A percentile compares a stretch with the other conserved stretches of the same genome.
Evolutionary conservation across 805 yeast genomes (phyloP).

Genomic region (Monosporozyma unispora): DNA sequence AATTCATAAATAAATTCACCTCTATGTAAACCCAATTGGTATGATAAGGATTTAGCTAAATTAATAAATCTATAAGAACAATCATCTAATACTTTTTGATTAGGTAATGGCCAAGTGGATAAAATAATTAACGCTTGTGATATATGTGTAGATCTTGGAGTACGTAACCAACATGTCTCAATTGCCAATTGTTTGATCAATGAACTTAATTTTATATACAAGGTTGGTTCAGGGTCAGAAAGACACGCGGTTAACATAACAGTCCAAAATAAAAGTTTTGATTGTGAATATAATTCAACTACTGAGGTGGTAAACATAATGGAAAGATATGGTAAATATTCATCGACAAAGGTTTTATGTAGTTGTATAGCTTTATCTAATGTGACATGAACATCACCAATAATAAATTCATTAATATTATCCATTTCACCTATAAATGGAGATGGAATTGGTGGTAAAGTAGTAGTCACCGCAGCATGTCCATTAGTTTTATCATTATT

Average conservation of each 20-base stretch:
- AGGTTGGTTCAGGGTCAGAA: conserved; percentile 78
- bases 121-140: conserved; percentile 82
- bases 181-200: conserved; percentile 79
- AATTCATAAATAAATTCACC: conserved; percentile 89
- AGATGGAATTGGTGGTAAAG: conserved; percentile 24
- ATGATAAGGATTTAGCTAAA: conserved; percentile 71
- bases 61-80: conserved; percentile 85
- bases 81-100: conserved; percentile 85
- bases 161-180: conserved; percentile 86
- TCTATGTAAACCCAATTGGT: conserved; percentile 82
- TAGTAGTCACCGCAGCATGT: conserved; percentile 13
- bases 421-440: conserved; percentile 16
- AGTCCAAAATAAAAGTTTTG: conserved; percentile 83
- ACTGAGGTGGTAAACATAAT: conserved; percentile 65
- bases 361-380: conserved; percentile 60
- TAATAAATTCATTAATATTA: conserved; percentile 49
- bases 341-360: conserved; percentile 57
- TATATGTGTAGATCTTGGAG: conserved; percentile 89
- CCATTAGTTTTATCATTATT: background rate
- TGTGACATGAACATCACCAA: conserved; percentile 69
- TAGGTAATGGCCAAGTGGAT: conserved; percentile 87
- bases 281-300: conserved; percentile 68
- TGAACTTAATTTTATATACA: conserved; percentile 67
- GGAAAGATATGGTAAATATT: conserved; percentile 71
- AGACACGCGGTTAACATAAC: conserved; percentile 79